Evolutionary conservation across 768 basidiomycete genomes (phyloP).

Genomic region (Hemileccinum rubropunctum): DNA sequence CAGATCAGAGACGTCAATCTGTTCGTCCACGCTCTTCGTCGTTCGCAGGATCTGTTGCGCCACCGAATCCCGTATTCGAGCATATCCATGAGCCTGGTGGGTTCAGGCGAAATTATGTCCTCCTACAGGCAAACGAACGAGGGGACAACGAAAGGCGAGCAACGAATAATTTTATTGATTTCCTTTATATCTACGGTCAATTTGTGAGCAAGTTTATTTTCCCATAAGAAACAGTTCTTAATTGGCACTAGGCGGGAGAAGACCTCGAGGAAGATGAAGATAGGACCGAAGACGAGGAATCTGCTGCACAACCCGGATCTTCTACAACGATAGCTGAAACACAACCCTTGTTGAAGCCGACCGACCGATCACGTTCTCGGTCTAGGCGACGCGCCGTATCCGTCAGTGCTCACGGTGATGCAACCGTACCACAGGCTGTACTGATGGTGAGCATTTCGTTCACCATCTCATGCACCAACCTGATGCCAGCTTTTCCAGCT

Average conservation of each 20-base stretch:
- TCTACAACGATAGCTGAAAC: constrained; percentile 37
- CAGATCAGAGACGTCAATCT: constrained; percentile 61
- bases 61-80: constrained; percentile 76
- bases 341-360: constrained; percentile 51
- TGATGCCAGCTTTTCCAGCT: constrained; percentile 44
- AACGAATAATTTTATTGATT: constrained; percentile 88
- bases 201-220: constrained; percentile 60
- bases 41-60: constrained; percentile 51
- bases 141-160: constrained; percentile 60
- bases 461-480: neutral
- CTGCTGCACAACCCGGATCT: constrained; percentile 26
- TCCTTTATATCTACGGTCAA: constrained; percentile 92
- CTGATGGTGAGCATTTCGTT: constrained; percentile 66
- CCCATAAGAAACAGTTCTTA: neutral
- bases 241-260: constrained; percentile 70
- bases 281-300: constrained; percentile 56
- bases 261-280: constrained; percentile 87
- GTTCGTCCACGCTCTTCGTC: constrained; percentile 68
- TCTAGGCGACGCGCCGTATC: constrained; percentile 54
- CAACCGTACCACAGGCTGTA: constrained; percentile 86
- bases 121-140: constrained; percentile 67
- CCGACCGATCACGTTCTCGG: constrained; percentile 45
- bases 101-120: constrained; percentile 86
- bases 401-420: constrained; percentile 72
- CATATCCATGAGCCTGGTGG: constrained; percentile 96